Percentiles rank a stretch among this genome's conserved stretches.
Conservation (phyloP, 768 basidiomycete species). For the Leccinellum rugosiceps region DNA sequence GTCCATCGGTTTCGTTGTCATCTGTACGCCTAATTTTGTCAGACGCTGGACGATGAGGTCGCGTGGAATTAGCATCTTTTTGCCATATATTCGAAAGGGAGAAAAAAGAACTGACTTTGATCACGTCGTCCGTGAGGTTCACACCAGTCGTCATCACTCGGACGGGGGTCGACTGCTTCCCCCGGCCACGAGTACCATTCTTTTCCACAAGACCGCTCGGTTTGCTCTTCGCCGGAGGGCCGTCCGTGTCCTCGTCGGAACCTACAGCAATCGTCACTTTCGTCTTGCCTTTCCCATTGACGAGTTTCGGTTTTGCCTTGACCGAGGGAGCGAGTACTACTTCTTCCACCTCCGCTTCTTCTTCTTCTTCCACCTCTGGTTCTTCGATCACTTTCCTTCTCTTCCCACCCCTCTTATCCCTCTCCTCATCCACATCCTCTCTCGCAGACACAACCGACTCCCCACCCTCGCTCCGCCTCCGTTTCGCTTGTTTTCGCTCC, state of each 20-base stretch:
- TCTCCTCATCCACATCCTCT: constrained; percentile 12
- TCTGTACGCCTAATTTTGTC: constrained; percentile 60
- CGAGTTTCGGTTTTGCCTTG: constrained; percentile 13
- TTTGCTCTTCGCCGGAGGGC: constrained; percentile 5
- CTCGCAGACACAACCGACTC: constrained; percentile 15
- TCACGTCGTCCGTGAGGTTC: constrained; percentile 49
- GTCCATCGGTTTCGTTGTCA: constrained; percentile 56
- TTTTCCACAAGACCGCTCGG: constrained; percentile 1
- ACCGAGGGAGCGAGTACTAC: constrained; percentile 11
- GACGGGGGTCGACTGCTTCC: constrained; percentile 23
- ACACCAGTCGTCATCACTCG: constrained; percentile 71
- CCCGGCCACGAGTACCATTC: constrained; percentile 8
- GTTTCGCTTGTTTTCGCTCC: constrained; percentile 50
- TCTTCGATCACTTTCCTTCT: constrained; percentile 17
- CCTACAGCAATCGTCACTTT: background rate
- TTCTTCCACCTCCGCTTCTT: constrained; percentile 23
- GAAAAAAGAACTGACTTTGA: constrained; percentile 45
- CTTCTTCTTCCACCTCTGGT: constrained; percentile 21
- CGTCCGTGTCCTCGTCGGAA: constrained; percentile 5
- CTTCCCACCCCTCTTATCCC: constrained; percentile 19
- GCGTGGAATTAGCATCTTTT: background rate
- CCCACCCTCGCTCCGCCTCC: constrained; percentile 32
- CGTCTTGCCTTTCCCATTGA: constrained; percentile 7
- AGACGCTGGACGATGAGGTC: constrained; percentile 43
- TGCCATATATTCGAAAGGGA: background rate